Evolutionary conservation across 164 flowering plant species (phyloP).

Genomic region (Litsea cubeba): DNA sequence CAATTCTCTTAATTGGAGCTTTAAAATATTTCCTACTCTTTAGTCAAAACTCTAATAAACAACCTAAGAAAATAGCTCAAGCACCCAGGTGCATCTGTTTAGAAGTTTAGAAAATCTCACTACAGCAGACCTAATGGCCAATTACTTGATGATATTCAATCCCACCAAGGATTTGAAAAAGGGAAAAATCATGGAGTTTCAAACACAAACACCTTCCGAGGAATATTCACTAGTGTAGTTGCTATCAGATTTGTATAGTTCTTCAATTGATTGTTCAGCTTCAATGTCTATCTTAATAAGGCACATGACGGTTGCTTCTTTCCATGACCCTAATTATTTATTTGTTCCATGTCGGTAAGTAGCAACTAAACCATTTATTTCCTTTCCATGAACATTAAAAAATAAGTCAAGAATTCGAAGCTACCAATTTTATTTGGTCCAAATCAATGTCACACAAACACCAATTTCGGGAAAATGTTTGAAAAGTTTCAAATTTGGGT

Average conservation of each 20-base stretch:
- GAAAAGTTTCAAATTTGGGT: too few relatives aligned
- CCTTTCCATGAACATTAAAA: too few relatives aligned
- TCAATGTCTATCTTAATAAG: not conserved
- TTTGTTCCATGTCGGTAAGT: too few relatives aligned
- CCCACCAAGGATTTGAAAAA: not conserved
- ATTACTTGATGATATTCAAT: not conserved
- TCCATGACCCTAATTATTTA: not conserved
- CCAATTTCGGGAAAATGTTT: too few relatives aligned
- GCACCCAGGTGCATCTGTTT: not conserved
- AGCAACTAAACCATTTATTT: too few relatives aligned
- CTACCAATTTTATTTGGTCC: too few relatives aligned
- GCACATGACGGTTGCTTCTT: not conserved
- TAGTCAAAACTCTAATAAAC: too few relatives aligned
- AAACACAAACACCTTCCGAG: not conserved
- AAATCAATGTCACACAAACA: too few relatives aligned
- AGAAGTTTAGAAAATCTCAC: not conserved
- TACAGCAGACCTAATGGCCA: not conserved
- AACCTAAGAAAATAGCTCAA: not conserved
- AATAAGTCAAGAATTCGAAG: too few relatives aligned
- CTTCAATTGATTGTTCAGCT: not conserved
- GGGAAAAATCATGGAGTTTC: not conserved
- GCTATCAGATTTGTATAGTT: not conserved
- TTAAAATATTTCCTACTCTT: too few relatives aligned
- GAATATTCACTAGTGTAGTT: not conserved
- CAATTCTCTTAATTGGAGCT: too few relatives aligned